Evolutionary conservation across 2,329 filamentous ascomycete genomes (phyloP), one percentile per base, ranked within the genome.

Genomic region (Verticillium tricorpus): DNA sequence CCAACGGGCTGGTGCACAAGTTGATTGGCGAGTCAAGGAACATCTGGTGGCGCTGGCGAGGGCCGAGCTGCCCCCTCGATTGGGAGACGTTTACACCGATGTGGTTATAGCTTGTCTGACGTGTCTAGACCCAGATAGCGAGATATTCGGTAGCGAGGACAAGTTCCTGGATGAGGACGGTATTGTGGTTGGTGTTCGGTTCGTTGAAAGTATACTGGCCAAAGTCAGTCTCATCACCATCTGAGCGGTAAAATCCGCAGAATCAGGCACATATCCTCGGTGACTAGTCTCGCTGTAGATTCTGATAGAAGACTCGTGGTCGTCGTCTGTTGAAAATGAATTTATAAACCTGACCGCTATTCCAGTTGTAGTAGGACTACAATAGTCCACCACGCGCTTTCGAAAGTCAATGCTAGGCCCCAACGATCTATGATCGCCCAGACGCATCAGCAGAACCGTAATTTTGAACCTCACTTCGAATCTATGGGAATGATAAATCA

Each of bases 71-170:
- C 68, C 66, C 7, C 32, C 56, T 12, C 45, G 45, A n/a, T 19
- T 52, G 7, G 45, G 45, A 25, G 45, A 52, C 22, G n/a, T 52
- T 37, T 77, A 75, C 57, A 62, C 70, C 6, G 56, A 67, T 5
- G 60, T 75, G 2, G 74, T 75, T 0, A 62, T 70, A 6, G 71
- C 69, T 5, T 77, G 75, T n/a, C 63, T 77, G 19, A 74, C 72
- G 0, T 76, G 73, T 39, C 58, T 76, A 15, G 74, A 75, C 58
- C 37, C 64, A 4, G 68, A 66, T 1, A 73, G 71, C 25, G 60
- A 64, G 3, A 71, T 69, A 15, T 74, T 74, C 66, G 69, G 67
- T 0, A 67, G 72, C 22, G 67, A 69, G 31, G 60, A 62, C 15
- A 69, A 71, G 17, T 67, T 72, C 35, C 58, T 67, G 37, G 72